These are phyloP conservation scores for Dendrostoma leiphaemia DNA, from an alignment of 2,329 filamentous ascomycete species.

Conservation along the genomic window DNA sequence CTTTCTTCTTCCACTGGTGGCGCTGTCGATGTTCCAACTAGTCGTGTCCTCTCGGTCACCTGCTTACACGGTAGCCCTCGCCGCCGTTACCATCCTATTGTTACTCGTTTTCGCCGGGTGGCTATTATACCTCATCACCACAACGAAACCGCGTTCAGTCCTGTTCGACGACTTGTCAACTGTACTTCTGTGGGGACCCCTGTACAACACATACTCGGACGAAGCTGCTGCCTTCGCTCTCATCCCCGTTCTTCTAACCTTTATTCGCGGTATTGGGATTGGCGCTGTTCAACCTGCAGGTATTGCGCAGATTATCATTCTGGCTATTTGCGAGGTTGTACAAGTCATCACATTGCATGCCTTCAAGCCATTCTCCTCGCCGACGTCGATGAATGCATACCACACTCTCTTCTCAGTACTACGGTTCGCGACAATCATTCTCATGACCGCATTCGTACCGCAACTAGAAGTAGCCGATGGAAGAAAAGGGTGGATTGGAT, in stretches of 20 bases:
- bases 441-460: constrained; percentile 83
- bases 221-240: constrained; percentile 87
- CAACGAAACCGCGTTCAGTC: constrained; percentile 77
- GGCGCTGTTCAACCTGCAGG: constrained; percentile 91
- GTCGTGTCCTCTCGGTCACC: constrained; percentile 70
- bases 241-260: constrained; percentile 79
- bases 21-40: constrained; percentile 88
- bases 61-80: constrained; percentile 69
- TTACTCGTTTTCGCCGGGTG: constrained; percentile 74
- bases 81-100: constrained; percentile 70
- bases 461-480: constrained; percentile 75
- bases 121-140: constrained; percentile 77
- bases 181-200: constrained; percentile 82
- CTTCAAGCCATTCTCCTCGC: constrained; percentile 84
- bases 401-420: constrained; percentile 80
- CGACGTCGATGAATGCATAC: constrained; percentile 97
- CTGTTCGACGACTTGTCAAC: constrained; percentile 93
- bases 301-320: constrained; percentile 85
- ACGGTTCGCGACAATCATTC: constrained; percentile 71
- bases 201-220: constrained; percentile 98
- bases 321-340: constrained; percentile 93
- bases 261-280: constrained; percentile 84
- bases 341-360: constrained; percentile 83
- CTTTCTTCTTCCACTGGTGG: constrained; percentile 82
- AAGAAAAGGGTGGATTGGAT: constrained; percentile 91